Evolutionary conservation across 768 basidiomycete species (phyloP), one percentile per base, ranked within the genome.

Genomic region (Russula ochroleuca): DNA sequence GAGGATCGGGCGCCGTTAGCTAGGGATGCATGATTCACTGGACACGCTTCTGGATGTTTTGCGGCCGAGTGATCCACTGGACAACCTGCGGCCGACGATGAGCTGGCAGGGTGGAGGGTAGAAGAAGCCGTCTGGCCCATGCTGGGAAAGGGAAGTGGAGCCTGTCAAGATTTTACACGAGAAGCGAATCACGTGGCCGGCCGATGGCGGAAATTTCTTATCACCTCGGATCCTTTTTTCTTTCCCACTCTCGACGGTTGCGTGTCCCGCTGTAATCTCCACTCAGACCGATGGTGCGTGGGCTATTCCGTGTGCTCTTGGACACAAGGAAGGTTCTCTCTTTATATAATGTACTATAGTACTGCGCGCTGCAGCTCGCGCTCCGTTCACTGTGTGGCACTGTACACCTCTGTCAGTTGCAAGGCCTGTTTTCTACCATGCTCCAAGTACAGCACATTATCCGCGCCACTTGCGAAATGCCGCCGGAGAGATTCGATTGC

Each of bases 41-140:
- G 69, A 48, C 65, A 67, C 1, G 49, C 21, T 17, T 17, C 33
- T 15, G 51, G 43, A 62, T 37, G 65, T 45, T 59, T 63, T 38
- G 43, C 41, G 10, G 65, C 17, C 0, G 53, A 59, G 38, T 69
- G 70, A 21, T 64, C 64, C n/a, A 68, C 58, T 25, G 67, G 68
- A 52, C 68, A 67, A n/a, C 57, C 41, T 23, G 63, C 49, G 19
- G 71, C 37, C 13, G 69, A n/a, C 19, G 64, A 54, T 23, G 63
- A 28, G 47, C 23, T 35, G 25, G 63, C 5, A 48, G 23, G 19
- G 28, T 53, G 63, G 13, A 45, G 51, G 19, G 61, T 28, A 14
- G 65, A 57, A 37, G 65, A 63, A n/a, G 51, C 17, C 10, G 51
- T 63, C 52, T 66, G 65, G 7, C 65, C 65, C 65, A 66, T 66